Percentiles rank a stretch among this genome's conserved stretches.
Conservation (phyloP, 2,329 filamentous ascomycete genomes). For the Diaporthe amygdali region DNA sequence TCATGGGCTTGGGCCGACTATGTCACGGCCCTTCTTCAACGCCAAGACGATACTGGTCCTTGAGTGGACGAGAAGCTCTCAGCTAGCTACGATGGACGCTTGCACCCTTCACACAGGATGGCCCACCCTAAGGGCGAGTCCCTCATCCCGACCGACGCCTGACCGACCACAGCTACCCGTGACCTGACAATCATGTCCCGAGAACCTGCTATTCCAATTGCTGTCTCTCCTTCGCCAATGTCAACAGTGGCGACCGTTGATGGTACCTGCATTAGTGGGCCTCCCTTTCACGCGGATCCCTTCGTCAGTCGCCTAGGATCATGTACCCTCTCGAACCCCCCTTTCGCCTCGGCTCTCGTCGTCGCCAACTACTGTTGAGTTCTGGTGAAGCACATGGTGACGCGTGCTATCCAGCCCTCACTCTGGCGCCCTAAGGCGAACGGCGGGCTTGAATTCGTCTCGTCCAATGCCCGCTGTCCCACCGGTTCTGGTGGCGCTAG, state of each 20-base stretch:
- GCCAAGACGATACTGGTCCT: background rate
- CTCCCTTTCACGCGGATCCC: background rate
- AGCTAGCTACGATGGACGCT: background rate
- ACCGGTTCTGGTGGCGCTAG: background rate
- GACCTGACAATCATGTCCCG: background rate
- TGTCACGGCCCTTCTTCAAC: background rate
- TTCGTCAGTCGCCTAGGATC: background rate
- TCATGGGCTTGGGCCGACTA: background rate
- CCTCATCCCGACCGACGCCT: background rate
- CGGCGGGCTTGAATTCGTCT: background rate
- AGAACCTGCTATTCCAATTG: background rate
- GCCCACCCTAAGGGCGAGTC: background rate
- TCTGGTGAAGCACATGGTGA: background rate
- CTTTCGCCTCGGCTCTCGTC: background rate
- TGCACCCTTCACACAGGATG: background rate
- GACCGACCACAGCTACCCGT: background rate
- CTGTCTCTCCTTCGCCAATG: background rate
- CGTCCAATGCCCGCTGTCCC: background rate
- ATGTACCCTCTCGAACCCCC: background rate
- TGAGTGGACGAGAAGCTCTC: background rate
- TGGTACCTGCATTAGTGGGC: slow-evolving; percentile 10
- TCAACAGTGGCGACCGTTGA: background rate
- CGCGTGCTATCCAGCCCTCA: background rate
- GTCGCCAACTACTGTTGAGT: background rate
- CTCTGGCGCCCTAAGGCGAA: background rate